Percentiles rank a stretch among this genome's conserved stretches.
Evolutionary conservation across 306 rosid species (phyloP).

Genomic region (Glycine latifolia): DNA sequence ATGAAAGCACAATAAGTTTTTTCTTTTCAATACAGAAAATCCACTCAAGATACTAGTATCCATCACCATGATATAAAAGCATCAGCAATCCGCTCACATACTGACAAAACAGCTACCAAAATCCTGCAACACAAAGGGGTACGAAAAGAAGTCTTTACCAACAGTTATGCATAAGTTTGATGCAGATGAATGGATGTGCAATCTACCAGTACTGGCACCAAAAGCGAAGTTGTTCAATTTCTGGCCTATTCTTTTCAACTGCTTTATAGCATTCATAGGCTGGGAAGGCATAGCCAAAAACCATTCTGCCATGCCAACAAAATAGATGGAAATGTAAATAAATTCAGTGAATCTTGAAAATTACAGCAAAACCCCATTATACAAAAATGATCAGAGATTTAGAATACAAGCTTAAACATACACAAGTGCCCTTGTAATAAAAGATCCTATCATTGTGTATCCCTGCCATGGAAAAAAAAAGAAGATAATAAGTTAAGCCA

Average conservation of each 20-base stretch:
- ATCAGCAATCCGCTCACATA: slow-evolving; percentile 83
- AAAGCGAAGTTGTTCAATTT: slow-evolving; percentile 84
- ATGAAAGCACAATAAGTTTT: slow-evolving; percentile 18
- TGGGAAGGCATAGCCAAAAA: slow-evolving; percentile 91
- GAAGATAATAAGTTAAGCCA: slow-evolving; percentile 41
- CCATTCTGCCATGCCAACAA: slow-evolving; percentile 74
- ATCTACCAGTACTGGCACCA: slow-evolving; percentile 97
- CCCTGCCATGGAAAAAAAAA: slow-evolving; percentile 50
- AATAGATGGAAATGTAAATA: background rate
- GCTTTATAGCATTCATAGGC: slow-evolving; percentile 94
- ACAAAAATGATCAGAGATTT: slow-evolving; percentile 20
- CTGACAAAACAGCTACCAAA: slow-evolving; percentile 88
- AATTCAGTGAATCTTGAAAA: slow-evolving; percentile 5
- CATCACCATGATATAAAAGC: slow-evolving; percentile 83
- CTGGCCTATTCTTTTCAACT: slow-evolving; percentile 81
- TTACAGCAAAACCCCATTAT: slow-evolving; percentile 1
- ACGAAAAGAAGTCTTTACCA: slow-evolving; percentile 16
- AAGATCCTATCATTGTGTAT: slow-evolving; percentile 85
- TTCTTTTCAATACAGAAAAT: slow-evolving; percentile 5
- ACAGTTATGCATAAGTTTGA: background rate
- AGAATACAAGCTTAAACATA: slow-evolving; percentile 52
- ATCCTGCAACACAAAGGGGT: slow-evolving; percentile 65
- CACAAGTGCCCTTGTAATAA: slow-evolving; percentile 86
- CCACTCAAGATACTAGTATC: slow-evolving; percentile 4
- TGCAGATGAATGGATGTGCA: background rate